phyloP scores from a whole-genome alignment of 345 rosid genomes.

The Eucalyptus cladocalyx region DNA sequence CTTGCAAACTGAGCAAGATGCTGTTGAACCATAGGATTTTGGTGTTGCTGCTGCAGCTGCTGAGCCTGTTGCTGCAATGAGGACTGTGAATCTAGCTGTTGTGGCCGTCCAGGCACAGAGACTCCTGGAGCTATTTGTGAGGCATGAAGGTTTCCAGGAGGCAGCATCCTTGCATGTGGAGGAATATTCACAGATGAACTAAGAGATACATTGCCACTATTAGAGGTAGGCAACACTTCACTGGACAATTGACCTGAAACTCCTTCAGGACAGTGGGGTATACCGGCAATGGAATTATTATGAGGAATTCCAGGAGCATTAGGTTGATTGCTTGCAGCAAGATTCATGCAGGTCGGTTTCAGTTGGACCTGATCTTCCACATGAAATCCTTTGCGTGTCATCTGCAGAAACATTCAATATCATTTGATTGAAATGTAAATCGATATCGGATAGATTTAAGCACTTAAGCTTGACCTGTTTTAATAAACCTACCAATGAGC shows the following conservation, averaged over 20 bases:
- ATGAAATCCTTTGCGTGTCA: constrained; percentile 47
- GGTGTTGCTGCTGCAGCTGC: constrained; percentile 33
- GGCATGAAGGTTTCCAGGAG: constrained; percentile 61
- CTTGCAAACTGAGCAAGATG: constrained; percentile 68
- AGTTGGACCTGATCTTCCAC: constrained; percentile 44
- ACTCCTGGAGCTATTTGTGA: constrained; percentile 74
- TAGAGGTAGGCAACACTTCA: constrained; percentile 40
- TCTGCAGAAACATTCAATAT: constrained; percentile 33
- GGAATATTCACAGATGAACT: constrained; percentile 33
- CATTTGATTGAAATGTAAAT: neutral
- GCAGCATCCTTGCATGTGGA: constrained; percentile 58
- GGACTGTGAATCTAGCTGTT: constrained; percentile 48
- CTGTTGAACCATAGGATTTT: constrained; percentile 50
- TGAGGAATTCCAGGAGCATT: constrained; percentile 29
- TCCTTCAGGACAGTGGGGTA: constrained; percentile 50
- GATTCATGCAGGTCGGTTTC: constrained; percentile 34
- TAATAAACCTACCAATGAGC: constrained; percentile 49
- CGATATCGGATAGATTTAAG: neutral
- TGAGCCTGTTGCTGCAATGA: constrained; percentile 30
- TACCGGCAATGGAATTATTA: constrained; percentile 40
- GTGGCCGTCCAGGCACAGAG: constrained; percentile 55
- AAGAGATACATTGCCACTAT: constrained; percentile 27
- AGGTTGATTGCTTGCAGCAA: constrained; percentile 35
- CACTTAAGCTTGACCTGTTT: neutral
- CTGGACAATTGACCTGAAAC: constrained; percentile 35